Conservation (phyloP, 768 basidiomycete species). For the Chalciporus pseudorubinellus region DNA sequence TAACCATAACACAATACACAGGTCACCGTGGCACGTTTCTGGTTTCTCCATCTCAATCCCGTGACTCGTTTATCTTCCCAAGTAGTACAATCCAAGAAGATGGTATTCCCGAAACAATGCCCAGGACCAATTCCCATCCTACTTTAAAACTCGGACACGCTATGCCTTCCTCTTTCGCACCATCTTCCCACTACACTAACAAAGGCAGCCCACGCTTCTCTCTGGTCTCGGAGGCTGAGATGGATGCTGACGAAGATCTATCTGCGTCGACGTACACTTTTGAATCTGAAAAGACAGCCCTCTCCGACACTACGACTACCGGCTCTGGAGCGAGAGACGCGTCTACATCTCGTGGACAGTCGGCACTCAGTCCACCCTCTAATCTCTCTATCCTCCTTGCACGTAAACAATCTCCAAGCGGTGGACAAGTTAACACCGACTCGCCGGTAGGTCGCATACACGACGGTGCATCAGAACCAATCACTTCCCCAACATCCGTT, state of each 20-base stretch:
- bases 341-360: constrained; percentile 26
- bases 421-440: not conserved
- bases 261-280: constrained; percentile 30
- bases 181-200: constrained; percentile 19
- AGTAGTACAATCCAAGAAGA: constrained; percentile 17
- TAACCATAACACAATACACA: constrained; percentile 8
- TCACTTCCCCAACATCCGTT: constrained; percentile 13
- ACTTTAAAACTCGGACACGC: constrained; percentile 17
- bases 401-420: constrained; percentile 8
- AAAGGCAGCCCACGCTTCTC: constrained; percentile 27
- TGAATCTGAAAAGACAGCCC: constrained; percentile 16
- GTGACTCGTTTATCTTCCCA: constrained; percentile 43
- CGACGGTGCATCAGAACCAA: not conserved
- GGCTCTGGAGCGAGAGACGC: constrained; percentile 5
- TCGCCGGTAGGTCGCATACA: not conserved
- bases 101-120: constrained; percentile 25
- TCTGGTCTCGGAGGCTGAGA: constrained; percentile 20
- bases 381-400: constrained; percentile 38
- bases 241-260: constrained; percentile 27
- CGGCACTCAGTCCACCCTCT: constrained; percentile 27
- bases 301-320: not conserved
- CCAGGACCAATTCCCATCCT: constrained; percentile 6
- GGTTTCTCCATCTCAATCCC: constrained; percentile 24
- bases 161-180: constrained; percentile 25
- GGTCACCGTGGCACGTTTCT: constrained; percentile 21